Evolutionary conservation across 768 basidiomycete species (phyloP).

Genomic region (Cystofilobasidium bisporidii): DNA sequence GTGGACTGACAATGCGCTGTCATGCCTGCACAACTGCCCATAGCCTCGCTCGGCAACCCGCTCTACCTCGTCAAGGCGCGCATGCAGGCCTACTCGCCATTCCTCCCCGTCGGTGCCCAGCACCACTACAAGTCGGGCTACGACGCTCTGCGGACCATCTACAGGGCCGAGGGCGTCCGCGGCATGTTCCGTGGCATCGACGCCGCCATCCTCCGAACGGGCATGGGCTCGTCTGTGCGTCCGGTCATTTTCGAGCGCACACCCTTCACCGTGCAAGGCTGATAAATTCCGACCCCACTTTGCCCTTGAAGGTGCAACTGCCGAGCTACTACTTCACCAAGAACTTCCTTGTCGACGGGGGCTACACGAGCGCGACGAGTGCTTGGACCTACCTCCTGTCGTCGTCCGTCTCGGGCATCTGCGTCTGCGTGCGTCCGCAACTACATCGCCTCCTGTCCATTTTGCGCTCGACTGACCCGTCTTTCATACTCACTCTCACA

Average conservation of each 20-base stretch:
- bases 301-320: conserved; percentile 63
- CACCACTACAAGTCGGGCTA: conserved; percentile 79
- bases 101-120: conserved; percentile 86
- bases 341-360: conserved; percentile 57
- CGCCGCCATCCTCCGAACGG: conserved; percentile 83
- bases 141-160: conserved; percentile 71
- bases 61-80: conserved; percentile 93
- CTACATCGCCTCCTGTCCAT: background rate
- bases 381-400: conserved; percentile 80
- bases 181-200: conserved; percentile 75
- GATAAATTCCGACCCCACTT: background rate
- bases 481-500: background rate
- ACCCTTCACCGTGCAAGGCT: too few species aligned
- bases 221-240: conserved; percentile 79
- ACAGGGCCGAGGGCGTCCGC: conserved; percentile 60
- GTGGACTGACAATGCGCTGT: background rate
- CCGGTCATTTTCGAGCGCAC: background rate
- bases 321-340: conserved; percentile 95
- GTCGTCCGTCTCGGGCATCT: conserved; percentile 78
- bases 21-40: background rate
- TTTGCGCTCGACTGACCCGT: background rate
- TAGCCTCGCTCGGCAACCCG: conserved; percentile 62
- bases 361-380: conserved; percentile 63
- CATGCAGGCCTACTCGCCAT: conserved; percentile 98
- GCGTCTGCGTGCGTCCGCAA: conserved; percentile 57